Percentiles rank a stretch among this genome's conserved stretches.
These are phyloP conservation scores for Cnidoscolus chayamansa DNA, from an alignment of 441 rosid species.

Conservation along the genomic window DNA sequence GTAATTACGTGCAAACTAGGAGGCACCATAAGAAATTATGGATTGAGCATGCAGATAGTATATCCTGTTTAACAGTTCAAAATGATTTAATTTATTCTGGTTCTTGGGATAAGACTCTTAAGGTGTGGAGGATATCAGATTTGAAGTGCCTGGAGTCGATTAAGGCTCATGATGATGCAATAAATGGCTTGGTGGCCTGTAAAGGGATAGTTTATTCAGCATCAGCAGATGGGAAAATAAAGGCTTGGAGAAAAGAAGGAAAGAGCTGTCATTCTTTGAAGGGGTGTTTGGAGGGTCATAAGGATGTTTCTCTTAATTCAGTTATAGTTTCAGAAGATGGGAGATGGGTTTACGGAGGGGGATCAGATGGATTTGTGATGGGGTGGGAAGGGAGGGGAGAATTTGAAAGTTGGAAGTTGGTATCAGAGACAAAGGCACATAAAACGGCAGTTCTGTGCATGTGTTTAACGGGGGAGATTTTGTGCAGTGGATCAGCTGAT, in stretches of 20 bases:
- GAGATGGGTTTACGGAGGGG: constrained; percentile 82
- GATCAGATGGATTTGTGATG: constrained; percentile 82
- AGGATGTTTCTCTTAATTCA: constrained; percentile 71
- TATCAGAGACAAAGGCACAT: constrained; percentile 64
- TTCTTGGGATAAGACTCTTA: constrained; percentile 87
- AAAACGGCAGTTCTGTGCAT: constrained; percentile 70
- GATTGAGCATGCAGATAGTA: constrained; percentile 89
- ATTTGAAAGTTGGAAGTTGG: constrained; percentile 55
- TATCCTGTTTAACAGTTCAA: constrained; percentile 66
- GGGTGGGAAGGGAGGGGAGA: constrained; percentile 67
- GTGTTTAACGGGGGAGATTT: constrained; percentile 57
- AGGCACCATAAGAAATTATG: constrained; percentile 76
- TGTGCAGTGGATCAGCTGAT: constrained; percentile 82
- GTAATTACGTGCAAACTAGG: constrained; percentile 77
- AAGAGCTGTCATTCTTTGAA: constrained; percentile 49
- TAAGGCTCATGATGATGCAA: constrained; percentile 86
- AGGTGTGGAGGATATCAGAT: constrained; percentile 84
- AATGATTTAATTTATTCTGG: constrained; percentile 74
- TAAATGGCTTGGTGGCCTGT: constrained; percentile 54
- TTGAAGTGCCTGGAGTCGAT: constrained; percentile 87
- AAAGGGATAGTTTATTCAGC: constrained; percentile 74
- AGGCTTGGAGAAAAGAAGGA: constrained; percentile 67
- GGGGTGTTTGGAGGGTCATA: constrained; percentile 67
- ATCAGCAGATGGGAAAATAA: constrained; percentile 85
- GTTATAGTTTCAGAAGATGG: constrained; percentile 74